These are phyloP conservation scores for Aristolochia contorta DNA, from an alignment of 164 flowering plant species.

Conservation along the genomic window DNA sequence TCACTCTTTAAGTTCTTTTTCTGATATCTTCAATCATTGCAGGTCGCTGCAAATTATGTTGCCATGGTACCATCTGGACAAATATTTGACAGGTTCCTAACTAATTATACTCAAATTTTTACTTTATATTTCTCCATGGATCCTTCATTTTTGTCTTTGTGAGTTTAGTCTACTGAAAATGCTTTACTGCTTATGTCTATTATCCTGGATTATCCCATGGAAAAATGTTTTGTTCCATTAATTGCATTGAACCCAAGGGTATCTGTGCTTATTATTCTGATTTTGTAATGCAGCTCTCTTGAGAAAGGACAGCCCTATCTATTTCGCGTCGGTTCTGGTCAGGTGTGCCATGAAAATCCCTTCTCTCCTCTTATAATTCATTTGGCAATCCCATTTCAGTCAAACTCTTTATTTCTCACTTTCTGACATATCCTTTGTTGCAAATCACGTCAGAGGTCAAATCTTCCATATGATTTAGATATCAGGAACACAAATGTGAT, in stretches of 20 bases:
- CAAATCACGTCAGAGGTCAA: too few species aligned
- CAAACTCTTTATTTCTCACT: too few species aligned
- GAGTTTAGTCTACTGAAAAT: background rate
- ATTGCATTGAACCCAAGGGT: background rate
- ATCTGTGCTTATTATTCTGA: background rate
- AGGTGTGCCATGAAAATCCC: slow-evolving; percentile 35
- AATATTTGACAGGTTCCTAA: slow-evolving; percentile 80
- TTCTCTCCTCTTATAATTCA: background rate
- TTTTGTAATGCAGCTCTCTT: slow-evolving; percentile 53
- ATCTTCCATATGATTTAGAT: too few species aligned
- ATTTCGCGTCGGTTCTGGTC: slow-evolving; percentile 91
- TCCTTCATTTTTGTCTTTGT: too few species aligned
- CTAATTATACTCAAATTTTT: background rate
- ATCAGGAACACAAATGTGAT: too few species aligned
- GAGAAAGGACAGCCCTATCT: slow-evolving; percentile 81
- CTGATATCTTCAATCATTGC: slow-evolving; percentile 9
- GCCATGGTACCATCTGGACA: slow-evolving; percentile 99
- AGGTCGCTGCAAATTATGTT: slow-evolving; percentile 98
- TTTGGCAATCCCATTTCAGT: too few species aligned
- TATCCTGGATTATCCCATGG: too few species aligned
- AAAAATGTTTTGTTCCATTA: background rate
- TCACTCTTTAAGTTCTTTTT: background rate
- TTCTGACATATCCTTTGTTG: too few species aligned
- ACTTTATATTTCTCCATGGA: too few species aligned
- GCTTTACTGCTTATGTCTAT: background rate